These are phyloP conservation scores for Limnomonas spitsbergensis DNA, from an alignment of 139 green algal species.

Conservation along the genomic window DNA sequence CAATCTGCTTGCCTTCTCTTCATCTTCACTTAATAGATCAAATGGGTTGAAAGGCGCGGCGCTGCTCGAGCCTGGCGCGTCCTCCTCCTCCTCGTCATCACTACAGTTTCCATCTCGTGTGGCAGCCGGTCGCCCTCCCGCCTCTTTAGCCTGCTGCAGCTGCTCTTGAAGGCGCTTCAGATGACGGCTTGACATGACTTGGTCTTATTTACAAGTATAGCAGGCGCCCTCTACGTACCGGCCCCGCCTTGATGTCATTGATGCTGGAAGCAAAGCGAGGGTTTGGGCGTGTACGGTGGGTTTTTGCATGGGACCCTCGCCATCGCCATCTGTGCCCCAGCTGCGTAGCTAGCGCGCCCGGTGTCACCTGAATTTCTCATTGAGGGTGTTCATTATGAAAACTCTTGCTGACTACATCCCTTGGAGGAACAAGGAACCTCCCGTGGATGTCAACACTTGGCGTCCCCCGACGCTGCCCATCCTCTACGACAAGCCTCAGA, in stretches of 20 bases:
- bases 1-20: constrained; percentile 20
- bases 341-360: too few species aligned
- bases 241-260: too few species aligned
- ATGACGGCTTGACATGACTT: constrained; percentile 17
- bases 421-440: constrained; percentile 25
- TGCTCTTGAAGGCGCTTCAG: constrained; percentile 18
- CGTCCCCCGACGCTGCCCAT: constrained; percentile 29
- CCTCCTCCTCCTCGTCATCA: constrained; percentile 13
- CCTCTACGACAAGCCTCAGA: constrained; percentile 47
- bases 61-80: neutral
- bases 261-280: too few species aligned
- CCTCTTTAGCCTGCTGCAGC: constrained; percentile 19
- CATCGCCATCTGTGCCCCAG: too few species aligned
- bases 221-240: neutral
- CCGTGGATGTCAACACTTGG: constrained; percentile 25
- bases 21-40: constrained; percentile 57
- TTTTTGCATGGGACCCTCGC: too few species aligned
- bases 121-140: neutral
- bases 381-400: too few species aligned
- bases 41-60: constrained; percentile 66
- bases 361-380: too few species aligned
- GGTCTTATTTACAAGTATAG: constrained; percentile 8
- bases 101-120: neutral
- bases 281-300: too few species aligned
- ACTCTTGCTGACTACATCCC: constrained; percentile 42